A percentile compares a stretch with the other conserved stretches of the same genome.
Conservation (phyloP, 1,284 basidiomycete species). For the Amylostereum chailletii region DNA sequence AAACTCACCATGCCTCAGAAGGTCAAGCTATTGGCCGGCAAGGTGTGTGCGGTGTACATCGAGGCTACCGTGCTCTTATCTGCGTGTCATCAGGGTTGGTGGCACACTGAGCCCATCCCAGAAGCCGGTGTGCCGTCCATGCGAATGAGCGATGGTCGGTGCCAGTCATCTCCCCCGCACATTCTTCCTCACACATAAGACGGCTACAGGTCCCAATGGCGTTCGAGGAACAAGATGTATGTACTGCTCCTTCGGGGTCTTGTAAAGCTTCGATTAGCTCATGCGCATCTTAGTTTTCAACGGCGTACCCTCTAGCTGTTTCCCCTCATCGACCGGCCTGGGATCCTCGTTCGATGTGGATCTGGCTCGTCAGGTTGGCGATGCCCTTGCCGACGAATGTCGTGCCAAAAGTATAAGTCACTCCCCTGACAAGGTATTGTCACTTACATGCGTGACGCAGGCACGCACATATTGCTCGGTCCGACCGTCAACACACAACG, state of each 20-base stretch:
- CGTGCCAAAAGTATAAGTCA: conserved; percentile 30
- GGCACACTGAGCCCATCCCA: conserved; percentile 39
- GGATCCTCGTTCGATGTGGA: conserved; percentile 41
- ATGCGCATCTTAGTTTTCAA: conserved; percentile 30
- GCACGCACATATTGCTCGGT: conserved; percentile 33
- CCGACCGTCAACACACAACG: conserved; percentile 50
- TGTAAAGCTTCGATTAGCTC: neutral
- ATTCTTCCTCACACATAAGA: neutral
- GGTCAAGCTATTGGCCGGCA: conserved; percentile 34
- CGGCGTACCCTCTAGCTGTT: conserved; percentile 37
- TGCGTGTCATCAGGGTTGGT: conserved; percentile 29
- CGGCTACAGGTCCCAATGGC: conserved; percentile 35
- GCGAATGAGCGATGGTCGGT: conserved; percentile 33
- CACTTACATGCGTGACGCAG: conserved; percentile 4
- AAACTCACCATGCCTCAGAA: conserved; percentile 31
- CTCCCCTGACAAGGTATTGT: neutral
- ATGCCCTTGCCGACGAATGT: conserved; percentile 37
- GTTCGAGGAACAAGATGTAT: conserved; percentile 38
- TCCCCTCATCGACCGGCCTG: conserved; percentile 39
- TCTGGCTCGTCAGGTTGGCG: conserved; percentile 32
- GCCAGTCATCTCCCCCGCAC: too few species aligned
- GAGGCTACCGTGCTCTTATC: neutral
- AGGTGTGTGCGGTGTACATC: conserved; percentile 17
- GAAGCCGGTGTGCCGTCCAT: conserved; percentile 36
- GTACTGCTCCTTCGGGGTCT: conserved; percentile 10